phyloP scores from a whole-genome alignment of 805 yeast genomes.

The Yarrowia phangngaensis region DNA sequence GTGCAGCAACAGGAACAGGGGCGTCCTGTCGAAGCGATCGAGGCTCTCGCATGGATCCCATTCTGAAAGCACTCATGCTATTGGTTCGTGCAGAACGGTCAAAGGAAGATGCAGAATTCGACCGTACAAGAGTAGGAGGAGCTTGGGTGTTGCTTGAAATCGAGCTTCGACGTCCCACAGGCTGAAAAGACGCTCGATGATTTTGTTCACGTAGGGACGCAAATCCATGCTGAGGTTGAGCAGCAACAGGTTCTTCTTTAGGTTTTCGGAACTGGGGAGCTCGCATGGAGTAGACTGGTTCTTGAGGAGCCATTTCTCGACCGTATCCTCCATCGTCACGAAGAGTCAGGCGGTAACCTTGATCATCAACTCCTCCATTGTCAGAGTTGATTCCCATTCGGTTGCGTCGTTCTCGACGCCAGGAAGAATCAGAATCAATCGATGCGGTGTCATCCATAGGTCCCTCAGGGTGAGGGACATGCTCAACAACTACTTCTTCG shows the following conservation, averaged over 20 bases:
- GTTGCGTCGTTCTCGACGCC: slow-evolving; percentile 30
- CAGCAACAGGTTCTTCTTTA: slow-evolving; percentile 4
- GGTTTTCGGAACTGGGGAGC: slow-evolving; percentile 20
- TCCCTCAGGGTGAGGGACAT: slow-evolving; percentile 23
- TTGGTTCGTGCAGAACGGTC: slow-evolving; percentile 18
- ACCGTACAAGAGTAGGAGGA: slow-evolving; percentile 18
- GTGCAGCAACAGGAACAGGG: neutral
- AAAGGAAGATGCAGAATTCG: slow-evolving; percentile 26
- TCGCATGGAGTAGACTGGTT: slow-evolving; percentile 24
- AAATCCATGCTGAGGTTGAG: slow-evolving; percentile 3
- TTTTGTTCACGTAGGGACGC: slow-evolving; percentile 19
- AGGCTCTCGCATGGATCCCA: slow-evolving; percentile 26
- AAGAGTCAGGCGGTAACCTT: slow-evolving; percentile 22
- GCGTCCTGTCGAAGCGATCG: slow-evolving; percentile 24
- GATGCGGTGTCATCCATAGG: slow-evolving; percentile 30
- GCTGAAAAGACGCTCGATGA: slow-evolving; percentile 13
- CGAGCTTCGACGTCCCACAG: slow-evolving; percentile 12
- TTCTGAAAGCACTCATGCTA: slow-evolving; percentile 22
- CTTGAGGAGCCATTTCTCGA: slow-evolving; percentile 13
- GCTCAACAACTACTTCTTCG: slow-evolving; percentile 23
- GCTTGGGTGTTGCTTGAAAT: neutral
- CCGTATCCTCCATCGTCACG: slow-evolving; percentile 25
- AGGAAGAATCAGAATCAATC: slow-evolving; percentile 33
- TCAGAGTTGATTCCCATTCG: slow-evolving; percentile 9
- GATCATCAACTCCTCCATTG: slow-evolving; percentile 16